phyloP scores from a whole-genome alignment of 2,329 filamentous ascomycete genomes.

The Aspergillus eucalypticola region DNA sequence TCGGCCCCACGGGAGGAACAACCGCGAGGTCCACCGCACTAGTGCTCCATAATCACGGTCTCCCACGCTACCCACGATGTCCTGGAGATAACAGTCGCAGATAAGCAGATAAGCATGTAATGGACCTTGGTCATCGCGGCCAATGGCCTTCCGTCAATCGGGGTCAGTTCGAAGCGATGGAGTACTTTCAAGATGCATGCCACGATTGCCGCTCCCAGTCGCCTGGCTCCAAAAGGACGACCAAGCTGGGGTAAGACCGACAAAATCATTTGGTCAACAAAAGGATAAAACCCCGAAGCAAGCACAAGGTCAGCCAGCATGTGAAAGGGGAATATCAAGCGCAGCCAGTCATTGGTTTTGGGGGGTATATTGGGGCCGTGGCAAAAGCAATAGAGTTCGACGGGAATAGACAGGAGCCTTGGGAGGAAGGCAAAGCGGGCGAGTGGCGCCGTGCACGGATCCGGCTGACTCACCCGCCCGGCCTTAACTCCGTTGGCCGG shows the following conservation, averaged over 20 bases:
- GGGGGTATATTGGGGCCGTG: background rate
- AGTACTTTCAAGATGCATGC: background rate
- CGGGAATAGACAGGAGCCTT: background rate
- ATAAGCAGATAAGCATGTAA: constrained; percentile 31
- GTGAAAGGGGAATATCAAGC: background rate
- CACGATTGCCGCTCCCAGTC: background rate
- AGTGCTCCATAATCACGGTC: constrained; percentile 17
- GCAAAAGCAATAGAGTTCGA: constrained; percentile 13
- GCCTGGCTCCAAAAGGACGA: background rate
- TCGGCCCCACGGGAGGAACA: constrained; percentile 20
- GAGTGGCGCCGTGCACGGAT: background rate
- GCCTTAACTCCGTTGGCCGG: background rate
- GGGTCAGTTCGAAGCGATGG: background rate
- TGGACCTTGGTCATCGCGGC: constrained; percentile 31
- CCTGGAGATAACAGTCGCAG: constrained; percentile 24
- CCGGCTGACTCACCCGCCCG: constrained; percentile 3
- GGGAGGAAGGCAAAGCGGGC: constrained; percentile 3
- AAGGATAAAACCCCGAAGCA: background rate
- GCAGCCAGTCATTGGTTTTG: background rate
- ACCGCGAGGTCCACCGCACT: constrained; percentile 20
- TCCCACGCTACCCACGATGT: constrained; percentile 11
- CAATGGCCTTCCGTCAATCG: constrained; percentile 11
- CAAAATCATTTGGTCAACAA: background rate
- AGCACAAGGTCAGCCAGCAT: constrained; percentile 4
- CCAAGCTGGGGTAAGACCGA: background rate